Conservation (phyloP, 306 rosid genomes). For the Purshia tridentata region DNA sequence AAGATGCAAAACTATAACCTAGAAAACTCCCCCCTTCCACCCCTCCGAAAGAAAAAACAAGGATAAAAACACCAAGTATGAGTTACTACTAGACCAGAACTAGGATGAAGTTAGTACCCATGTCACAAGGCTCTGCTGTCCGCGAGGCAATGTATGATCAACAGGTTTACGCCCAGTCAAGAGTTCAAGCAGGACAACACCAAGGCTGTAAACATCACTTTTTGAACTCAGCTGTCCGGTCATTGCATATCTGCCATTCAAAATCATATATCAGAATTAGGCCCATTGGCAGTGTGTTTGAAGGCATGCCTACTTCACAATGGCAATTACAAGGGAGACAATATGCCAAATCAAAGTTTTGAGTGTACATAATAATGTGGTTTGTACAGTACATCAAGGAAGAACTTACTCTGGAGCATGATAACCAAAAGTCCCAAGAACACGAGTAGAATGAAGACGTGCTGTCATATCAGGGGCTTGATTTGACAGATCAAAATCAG, state of each 20-base stretch:
- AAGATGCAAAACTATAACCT: not conserved
- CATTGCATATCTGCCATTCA: constrained; percentile 70
- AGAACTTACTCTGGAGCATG: constrained; percentile 85
- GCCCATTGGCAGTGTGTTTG: not conserved
- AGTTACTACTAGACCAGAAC: constrained; percentile 11
- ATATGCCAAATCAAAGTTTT: not conserved
- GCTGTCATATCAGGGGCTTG: constrained; percentile 83
- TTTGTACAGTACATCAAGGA: constrained; percentile 9
- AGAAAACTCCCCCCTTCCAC: not conserved
- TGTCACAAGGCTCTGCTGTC: constrained; percentile 89
- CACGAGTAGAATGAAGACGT: constrained; percentile 89
- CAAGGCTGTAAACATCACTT: constrained; percentile 84
- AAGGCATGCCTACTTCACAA: not conserved
- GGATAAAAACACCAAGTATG: not conserved
- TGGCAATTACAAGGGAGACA: not conserved
- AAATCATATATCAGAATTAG: constrained; percentile 5
- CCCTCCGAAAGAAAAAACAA: constrained; percentile 1
- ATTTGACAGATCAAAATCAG: constrained; percentile 81
- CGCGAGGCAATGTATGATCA: constrained; percentile 78
- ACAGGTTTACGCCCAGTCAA: constrained; percentile 82
- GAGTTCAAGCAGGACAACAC: constrained; percentile 72
- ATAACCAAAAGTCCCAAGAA: constrained; percentile 87
- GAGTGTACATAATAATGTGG: not conserved
- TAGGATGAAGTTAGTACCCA: constrained; percentile 53
- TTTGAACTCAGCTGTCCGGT: constrained; percentile 69